Evolutionary conservation across 768 basidiomycete genomes (phyloP), one percentile per base, ranked within the genome.

Genomic region (Russula olivacea): DNA sequence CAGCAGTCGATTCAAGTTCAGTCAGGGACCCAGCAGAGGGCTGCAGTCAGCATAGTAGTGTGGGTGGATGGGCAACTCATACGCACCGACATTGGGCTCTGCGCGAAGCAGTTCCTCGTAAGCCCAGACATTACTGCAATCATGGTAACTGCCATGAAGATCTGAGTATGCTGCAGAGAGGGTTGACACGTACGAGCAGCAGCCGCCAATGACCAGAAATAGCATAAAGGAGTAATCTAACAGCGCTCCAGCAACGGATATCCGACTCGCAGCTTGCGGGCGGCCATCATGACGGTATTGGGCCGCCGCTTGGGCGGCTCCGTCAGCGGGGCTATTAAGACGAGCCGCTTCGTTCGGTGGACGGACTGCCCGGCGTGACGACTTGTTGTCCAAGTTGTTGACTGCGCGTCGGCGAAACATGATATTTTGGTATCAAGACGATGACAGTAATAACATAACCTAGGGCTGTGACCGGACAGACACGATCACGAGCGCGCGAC

Each of bases 161-260:
- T 0, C 43, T 14, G 28, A n/a, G 54, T 38, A 10, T 36, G 19
- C 28, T 36, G 4, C 47, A 49, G 52, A 50, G 59, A 58, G 30
- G 55, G 38, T 69, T 55, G 38, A 30, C n/a, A 80, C 85, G 58
- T 73, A 88, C 87, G 85, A 78, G 80, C 91, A 93, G 69, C 91
- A 93, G 21, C 91, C 91, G 25, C 91, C 91, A 67, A 92, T 81
- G 5, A 93, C 84, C 67, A 89, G 78, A 1, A 79, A 77, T 23
- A 89, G 70, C 23, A 83, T 78, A 56, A 77, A 61, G 1, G 73
- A 67, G 69, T 76, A 79, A 68, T 76, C 74, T 0, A 75, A n/a
- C 38, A 75, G 56, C 12, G 71, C 72, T n/a, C 66, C 58, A 12
- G 71, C 69, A 8, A 73, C 61, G 2, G 57, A 58, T 17, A 12